Evolutionary conservation across 768 basidiomycete species (phyloP), one percentile per base, ranked within the genome.

Genomic region (Mycena albidolilacea): DNA sequence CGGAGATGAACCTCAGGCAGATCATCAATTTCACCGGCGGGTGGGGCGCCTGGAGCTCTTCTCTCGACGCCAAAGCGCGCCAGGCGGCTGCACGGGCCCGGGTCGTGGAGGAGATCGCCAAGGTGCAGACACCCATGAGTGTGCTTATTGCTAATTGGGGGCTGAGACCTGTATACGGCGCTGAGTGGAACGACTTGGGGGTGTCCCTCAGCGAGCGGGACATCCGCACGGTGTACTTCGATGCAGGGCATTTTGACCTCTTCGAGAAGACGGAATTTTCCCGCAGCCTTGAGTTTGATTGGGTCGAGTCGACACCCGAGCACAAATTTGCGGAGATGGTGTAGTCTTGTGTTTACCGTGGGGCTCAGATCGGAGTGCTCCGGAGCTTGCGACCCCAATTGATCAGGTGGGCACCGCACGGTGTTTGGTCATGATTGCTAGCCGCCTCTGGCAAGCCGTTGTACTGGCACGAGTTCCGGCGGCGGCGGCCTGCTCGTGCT

Each of bases 241-340:
- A 70, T 14, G 41, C 61, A 7, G 69, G 69, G 10, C 69, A 70
- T 44, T 70, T 70, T 61, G 69, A 70, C 50, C 54, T 70, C 61
- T 70, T 70, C 17, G 69, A 70, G 30, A 30, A 30, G 30, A 30
- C 2, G 30, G 30, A 30, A 3, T 30, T 30, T 30, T 30, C 30
- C 2, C 30, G 30, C 30, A 30, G 30, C 30, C 30, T 30, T 30
- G 30, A 30, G 30, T 30, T 30, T 30, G 30, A 4, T 3, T 30
- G 30, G 30, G 30, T 30, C 30, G 30, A 30, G 30, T 30, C 4
- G 30, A 30, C 3, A 3, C 30, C 30, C 30, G 30, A 30, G 30
- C 30, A 3, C 2, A 3, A 30, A 3, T 3, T 30, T 30, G 30
- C 30, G 3, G 30, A 30, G 30, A 30, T 30, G 69, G 60, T 70